These are phyloP conservation scores for Avena atlantica DNA, from an alignment of 176 grass and related monocot genomes.

Conservation along the genomic window DNA sequence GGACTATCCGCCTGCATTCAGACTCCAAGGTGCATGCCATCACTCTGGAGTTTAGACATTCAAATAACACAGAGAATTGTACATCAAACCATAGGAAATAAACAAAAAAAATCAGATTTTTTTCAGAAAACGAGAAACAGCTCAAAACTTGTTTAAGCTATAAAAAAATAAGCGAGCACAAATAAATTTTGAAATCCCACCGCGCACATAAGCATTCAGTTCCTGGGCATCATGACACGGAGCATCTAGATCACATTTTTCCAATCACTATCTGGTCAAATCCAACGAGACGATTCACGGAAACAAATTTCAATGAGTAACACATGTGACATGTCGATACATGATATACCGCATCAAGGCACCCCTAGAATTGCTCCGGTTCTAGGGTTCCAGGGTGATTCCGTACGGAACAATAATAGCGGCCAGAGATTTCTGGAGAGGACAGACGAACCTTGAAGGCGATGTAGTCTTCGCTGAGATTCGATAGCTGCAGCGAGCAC, in stretches of 20 bases:
- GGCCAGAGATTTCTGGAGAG: not conserved
- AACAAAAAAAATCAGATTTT: not conserved
- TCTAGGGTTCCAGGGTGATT: constrained; percentile 38
- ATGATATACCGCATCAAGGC: not conserved
- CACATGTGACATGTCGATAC: not conserved
- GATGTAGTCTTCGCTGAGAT: constrained; percentile 65
- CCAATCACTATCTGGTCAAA: constrained; percentile 10
- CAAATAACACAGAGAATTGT: not conserved
- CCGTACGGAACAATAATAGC: not conserved
- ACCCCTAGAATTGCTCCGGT: not conserved
- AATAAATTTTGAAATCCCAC: not conserved
- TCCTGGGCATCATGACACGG: not conserved
- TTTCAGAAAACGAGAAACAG: not conserved
- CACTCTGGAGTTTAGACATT: not conserved
- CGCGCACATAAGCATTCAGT: not conserved
- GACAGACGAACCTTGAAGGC: constrained; percentile 72
- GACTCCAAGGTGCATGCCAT: not conserved
- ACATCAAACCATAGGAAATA: constrained; percentile 23
- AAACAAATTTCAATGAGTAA: not conserved
- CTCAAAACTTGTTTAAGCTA: not conserved
- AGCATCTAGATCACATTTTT: constrained; percentile 18
- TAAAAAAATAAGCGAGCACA: not conserved
- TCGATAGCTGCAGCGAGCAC: constrained; percentile 79
- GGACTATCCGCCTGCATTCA: no score
- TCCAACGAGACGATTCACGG: constrained; percentile 7